phyloP scores from a whole-genome alignment of 2,329 filamentous ascomycete species.

The Penicillium hordei region DNA sequence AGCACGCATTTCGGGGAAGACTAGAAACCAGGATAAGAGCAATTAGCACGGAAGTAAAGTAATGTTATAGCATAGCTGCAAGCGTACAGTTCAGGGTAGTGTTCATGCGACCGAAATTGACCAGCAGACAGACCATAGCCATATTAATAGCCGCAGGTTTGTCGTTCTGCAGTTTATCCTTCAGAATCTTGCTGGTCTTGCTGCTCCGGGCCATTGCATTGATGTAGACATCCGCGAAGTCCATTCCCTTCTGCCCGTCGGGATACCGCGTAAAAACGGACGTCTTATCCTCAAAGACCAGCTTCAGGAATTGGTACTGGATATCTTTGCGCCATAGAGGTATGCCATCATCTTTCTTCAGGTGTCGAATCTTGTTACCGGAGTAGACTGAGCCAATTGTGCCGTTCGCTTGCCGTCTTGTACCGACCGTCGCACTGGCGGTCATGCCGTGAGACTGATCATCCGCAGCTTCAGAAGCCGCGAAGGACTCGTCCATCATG shows the following conservation, averaged over 20 bases:
- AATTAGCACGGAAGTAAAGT: conserved; percentile 5
- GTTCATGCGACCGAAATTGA: conserved; percentile 98
- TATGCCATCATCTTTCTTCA: conserved; percentile 67
- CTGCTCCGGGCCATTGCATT: conserved; percentile 98
- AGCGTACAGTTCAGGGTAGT: conserved; percentile 90
- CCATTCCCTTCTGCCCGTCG: conserved; percentile 70
- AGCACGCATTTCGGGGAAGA: conserved; percentile 98
- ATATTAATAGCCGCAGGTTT: conserved; percentile 91
- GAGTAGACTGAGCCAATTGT: conserved; percentile 67
- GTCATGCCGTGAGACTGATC: conserved; percentile 40
- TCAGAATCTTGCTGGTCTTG: conserved; percentile 97
- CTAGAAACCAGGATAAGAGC: conserved; percentile 47
- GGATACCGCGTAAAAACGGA: conserved; percentile 88
- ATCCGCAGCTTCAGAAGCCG: conserved; percentile 38
- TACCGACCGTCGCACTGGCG: conserved; percentile 46
- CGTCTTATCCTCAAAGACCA: conserved; percentile 62
- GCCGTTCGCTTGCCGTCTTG: conserved; percentile 62
- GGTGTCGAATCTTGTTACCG: conserved; percentile 65
- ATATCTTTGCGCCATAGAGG: conserved; percentile 68
- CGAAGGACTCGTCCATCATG: conserved; percentile 38
- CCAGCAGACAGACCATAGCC: conserved; percentile 97
- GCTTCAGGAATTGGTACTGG: conserved; percentile 63
- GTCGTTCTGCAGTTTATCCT: conserved; percentile 93
- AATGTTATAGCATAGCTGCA: not conserved
- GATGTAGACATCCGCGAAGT: conserved; percentile 94